Conservation (phyloP, 2,329 filamentous ascomycete species). For the Blastomyces parvus region DNA sequence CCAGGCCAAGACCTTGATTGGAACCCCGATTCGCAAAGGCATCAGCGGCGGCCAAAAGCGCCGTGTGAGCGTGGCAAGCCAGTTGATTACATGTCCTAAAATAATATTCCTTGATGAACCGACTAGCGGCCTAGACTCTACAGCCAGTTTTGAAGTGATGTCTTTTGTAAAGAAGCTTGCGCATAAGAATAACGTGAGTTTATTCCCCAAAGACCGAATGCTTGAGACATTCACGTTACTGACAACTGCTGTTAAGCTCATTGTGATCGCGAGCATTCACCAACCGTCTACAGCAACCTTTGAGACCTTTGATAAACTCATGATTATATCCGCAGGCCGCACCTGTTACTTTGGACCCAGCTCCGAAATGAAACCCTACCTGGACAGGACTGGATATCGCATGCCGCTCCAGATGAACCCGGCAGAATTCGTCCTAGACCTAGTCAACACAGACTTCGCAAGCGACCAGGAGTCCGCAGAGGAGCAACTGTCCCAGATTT, state of each 20-base stretch:
- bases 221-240: background rate
- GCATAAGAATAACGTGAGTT: slow-evolving; percentile 52
- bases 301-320: slow-evolving; percentile 67
- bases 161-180: slow-evolving; percentile 60
- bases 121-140: slow-evolving; percentile 73
- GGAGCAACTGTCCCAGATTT: slow-evolving; percentile 45
- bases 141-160: slow-evolving; percentile 66
- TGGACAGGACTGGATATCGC: slow-evolving; percentile 49
- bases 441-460: slow-evolving; percentile 69
- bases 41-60: slow-evolving; percentile 80
- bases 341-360: slow-evolving; percentile 65
- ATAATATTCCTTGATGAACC: slow-evolving; percentile 78
- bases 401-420: slow-evolving; percentile 66
- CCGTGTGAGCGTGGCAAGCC: slow-evolving; percentile 67
- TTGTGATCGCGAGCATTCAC: slow-evolving; percentile 75
- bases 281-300: slow-evolving; percentile 75
- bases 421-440: slow-evolving; percentile 68
- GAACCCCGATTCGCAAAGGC: slow-evolving; percentile 73
- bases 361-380: slow-evolving; percentile 51
- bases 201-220: too few relatives aligned
- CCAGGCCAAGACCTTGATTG: slow-evolving; percentile 63
- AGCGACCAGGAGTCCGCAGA: slow-evolving; percentile 38
- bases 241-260: slow-evolving; percentile 42
- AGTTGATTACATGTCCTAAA: slow-evolving; percentile 70
- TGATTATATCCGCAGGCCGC: slow-evolving; percentile 61